phyloP scores from a whole-genome alignment of 2,329 filamentous ascomycete species.

The Xylariaceae sp. region DNA sequence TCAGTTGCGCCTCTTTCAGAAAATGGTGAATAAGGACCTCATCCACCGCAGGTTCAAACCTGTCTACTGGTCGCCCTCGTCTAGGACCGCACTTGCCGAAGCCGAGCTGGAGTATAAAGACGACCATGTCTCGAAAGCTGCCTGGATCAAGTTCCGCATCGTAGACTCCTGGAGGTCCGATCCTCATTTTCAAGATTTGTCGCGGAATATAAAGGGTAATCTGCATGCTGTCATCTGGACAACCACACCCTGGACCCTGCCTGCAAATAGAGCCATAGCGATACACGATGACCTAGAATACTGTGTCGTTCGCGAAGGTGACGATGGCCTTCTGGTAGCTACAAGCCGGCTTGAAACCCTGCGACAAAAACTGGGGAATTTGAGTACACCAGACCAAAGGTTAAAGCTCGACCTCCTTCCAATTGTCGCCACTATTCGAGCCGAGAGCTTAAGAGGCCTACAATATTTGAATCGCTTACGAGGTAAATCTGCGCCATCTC shows the following conservation, averaged over 20 bases:
- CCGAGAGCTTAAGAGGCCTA: slow-evolving; percentile 60
- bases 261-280: slow-evolving; percentile 86
- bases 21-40: slow-evolving; percentile 67
- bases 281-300: slow-evolving; percentile 74
- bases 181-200: slow-evolving; percentile 33
- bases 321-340: slow-evolving; percentile 66
- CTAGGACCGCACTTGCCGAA: slow-evolving; percentile 74
- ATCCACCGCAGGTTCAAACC: slow-evolving; percentile 78
- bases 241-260: slow-evolving; percentile 95
- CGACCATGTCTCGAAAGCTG: slow-evolving; percentile 64
- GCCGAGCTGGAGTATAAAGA: slow-evolving; percentile 83
- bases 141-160: slow-evolving; percentile 78
- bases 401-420: slow-evolving; percentile 12
- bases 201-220: slow-evolving; percentile 38
- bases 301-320: slow-evolving; percentile 54
- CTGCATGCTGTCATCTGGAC: slow-evolving; percentile 94
- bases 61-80: slow-evolving; percentile 83
- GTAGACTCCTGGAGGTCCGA: slow-evolving; percentile 35
- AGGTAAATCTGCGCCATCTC: slow-evolving; percentile 48
- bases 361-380: slow-evolving; percentile 40
- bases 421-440: slow-evolving; percentile 55
- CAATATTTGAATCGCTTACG: slow-evolving; percentile 70
- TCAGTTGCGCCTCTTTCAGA: slow-evolving; percentile 70
- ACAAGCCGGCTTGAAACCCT: slow-evolving; percentile 62
- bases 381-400: slow-evolving; percentile 7